phyloP scores from a whole-genome alignment of 2,329 filamentous ascomycete species.

The Neofusicoccum sp. region DNA sequence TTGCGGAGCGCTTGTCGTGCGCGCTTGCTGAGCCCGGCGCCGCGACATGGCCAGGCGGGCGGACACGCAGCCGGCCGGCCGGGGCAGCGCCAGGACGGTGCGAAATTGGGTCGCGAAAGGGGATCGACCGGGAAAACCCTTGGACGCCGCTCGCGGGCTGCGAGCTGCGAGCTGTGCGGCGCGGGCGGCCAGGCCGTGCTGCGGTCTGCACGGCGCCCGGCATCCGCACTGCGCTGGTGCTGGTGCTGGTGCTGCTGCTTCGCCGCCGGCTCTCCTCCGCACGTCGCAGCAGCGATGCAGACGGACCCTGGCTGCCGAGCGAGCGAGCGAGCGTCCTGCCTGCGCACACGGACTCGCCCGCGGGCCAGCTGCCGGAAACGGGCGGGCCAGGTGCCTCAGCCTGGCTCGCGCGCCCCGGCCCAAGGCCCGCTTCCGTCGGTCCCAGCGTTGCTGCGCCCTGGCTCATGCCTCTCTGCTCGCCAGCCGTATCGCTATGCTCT shows the following conservation, averaged over 20 bases:
- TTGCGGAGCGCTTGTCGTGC: neutral
- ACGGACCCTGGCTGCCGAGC: too few relatives aligned
- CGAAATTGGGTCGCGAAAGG: neutral
- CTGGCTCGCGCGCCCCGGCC: neutral
- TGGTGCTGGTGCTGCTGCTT: too few relatives aligned
- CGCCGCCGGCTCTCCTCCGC: too few relatives aligned
- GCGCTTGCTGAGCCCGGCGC: neutral
- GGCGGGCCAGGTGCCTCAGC: neutral
- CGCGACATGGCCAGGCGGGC: neutral
- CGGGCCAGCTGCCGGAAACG: constrained; percentile 5
- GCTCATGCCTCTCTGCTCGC: too few relatives aligned
- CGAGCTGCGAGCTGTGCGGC: neutral
- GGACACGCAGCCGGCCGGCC: neutral
- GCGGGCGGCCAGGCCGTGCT: too few relatives aligned
- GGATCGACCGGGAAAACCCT: constrained; percentile 15
- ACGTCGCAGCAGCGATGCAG: too few relatives aligned
- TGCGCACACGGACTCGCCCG: neutral
- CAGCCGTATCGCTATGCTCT: too few relatives aligned
- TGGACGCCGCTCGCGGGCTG: neutral
- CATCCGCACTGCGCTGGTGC: too few relatives aligned
- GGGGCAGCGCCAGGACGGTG: neutral
- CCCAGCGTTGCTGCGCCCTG: too few relatives aligned
- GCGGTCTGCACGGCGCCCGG: too few relatives aligned
- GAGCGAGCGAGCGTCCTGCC: too few relatives aligned
- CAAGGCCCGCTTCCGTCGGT: too few relatives aligned